These are phyloP conservation scores for Corchorus olitorius DNA, from an alignment of 345 rosid genomes.

Conservation along the genomic window DNA sequence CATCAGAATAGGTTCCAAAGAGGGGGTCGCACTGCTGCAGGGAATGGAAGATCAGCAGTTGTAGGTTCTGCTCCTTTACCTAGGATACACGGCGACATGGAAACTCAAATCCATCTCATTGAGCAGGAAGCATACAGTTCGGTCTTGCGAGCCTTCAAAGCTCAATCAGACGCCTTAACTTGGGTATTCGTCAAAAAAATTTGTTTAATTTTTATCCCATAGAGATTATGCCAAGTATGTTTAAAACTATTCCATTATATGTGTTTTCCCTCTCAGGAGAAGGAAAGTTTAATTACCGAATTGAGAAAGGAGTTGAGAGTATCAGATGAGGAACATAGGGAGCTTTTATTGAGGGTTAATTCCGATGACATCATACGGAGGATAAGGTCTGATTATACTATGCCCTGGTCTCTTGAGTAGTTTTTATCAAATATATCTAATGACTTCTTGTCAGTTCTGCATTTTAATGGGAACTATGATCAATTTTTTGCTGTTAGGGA, in stretches of 20 bases:
- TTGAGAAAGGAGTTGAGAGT: slow-evolving; percentile 95
- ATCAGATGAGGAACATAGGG: slow-evolving; percentile 95
- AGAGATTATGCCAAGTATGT: not conserved
- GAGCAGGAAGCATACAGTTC: slow-evolving; percentile 94
- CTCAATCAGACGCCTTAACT: slow-evolving; percentile 95
- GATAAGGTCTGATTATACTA: slow-evolving; percentile 70
- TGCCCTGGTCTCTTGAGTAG: slow-evolving; percentile 17
- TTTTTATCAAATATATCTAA: slow-evolving; percentile 20
- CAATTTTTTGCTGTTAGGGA: slow-evolving; percentile 57
- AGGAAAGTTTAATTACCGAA: slow-evolving; percentile 93
- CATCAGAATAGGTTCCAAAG: slow-evolving; percentile 88
- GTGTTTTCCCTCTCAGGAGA: slow-evolving; percentile 56
- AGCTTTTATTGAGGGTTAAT: slow-evolving; percentile 80
- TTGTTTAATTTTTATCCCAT: not conserved
- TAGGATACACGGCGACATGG: slow-evolving; percentile 81
- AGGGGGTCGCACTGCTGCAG: slow-evolving; percentile 58
- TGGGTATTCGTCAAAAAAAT: slow-evolving; percentile 59
- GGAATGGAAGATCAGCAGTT: slow-evolving; percentile 82
- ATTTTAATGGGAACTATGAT: slow-evolving; percentile 29
- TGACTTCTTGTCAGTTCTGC: slow-evolving; percentile 26
- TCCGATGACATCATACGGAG: slow-evolving; percentile 75
- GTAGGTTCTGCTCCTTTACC: slow-evolving; percentile 60
- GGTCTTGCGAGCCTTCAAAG: slow-evolving; percentile 92
- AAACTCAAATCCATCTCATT: slow-evolving; percentile 82
- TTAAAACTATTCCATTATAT: slow-evolving; percentile 18